Evolutionary conservation across 2,329 filamentous ascomycete species (phyloP), one percentile per base, ranked within the genome.

Genomic region (Colletotrichum sansevieriae): DNA sequence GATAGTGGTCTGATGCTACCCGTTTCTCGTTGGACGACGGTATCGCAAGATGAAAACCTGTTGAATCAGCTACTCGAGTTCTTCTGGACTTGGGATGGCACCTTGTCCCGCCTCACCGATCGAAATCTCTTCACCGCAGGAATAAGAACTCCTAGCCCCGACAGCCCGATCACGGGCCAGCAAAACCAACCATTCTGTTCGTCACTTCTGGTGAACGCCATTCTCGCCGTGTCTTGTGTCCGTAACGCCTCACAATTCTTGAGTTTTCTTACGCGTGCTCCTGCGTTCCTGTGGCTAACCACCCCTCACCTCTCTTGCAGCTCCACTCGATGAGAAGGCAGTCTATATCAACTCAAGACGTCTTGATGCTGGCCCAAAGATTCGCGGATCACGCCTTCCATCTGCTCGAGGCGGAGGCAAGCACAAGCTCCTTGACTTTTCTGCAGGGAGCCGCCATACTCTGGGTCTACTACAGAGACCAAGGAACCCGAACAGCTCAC

Each of bases 31-130:
- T 76, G 74, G 74, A 75, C 73, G 1, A 47, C 7, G 1, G 60
- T 74, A 12, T 63, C 39, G 6, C 44, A 56, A 7, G 65, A 73
- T 29, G 63, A 75, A n/a, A 35, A 35, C 10, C 7, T 55, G 4
- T 29, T 74, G n/a, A 73, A 62, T 1, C 60, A 72, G 25, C 43
- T 74, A 2, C 43, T 75, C 9, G 65, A 59, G 2, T 29, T 74
- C 0, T 75, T 75, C 39, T 76, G 73, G 72, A 69, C 70, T 3
- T 76, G 73, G 74, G 74, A 76, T 25, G 69, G 62, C 25, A 70
- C 66, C 0, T 20, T 74, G 2, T 59, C 67, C 0, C 56, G 61
- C 9, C 35, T 74, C 7, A 47, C 75, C 8, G 65, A 74, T 51
- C 68, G 65, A 5, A 65, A 51, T 2, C 22, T 73, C 9, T 68